Evolutionary conservation across 1,139 yeast species (phyloP).

Genomic region (Blastobotrys arbuscula): DNA sequence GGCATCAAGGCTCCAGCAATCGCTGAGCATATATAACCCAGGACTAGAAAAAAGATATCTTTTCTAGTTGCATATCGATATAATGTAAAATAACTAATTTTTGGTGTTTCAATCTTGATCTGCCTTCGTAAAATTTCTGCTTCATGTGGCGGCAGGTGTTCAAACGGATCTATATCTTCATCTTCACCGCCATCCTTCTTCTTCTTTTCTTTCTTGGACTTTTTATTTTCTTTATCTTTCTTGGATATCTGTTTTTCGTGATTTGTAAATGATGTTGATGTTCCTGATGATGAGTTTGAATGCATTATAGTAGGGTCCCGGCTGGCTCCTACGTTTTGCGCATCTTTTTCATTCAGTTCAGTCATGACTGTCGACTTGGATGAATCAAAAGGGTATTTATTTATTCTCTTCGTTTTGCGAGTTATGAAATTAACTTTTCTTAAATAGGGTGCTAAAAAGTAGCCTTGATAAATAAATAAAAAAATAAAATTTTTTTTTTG

Average conservation of each 20-base stretch:
- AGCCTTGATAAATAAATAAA: not conserved
- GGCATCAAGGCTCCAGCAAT: conserved; percentile 39
- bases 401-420: no score
- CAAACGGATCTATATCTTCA: conserved; percentile 22
- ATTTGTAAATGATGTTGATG: not conserved
- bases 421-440: no score
- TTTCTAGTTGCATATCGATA: conserved; percentile 34
- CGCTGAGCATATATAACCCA: conserved; percentile 32
- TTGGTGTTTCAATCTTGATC: conserved; percentile 24
- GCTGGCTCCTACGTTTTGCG: no score
- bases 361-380: no score
- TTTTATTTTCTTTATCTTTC: not conserved
- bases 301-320: no score
- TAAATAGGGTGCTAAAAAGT: not conserved
- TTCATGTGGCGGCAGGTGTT: conserved; percentile 30
- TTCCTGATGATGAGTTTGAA: no score
- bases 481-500: not conserved
- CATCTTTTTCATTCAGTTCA: no score
- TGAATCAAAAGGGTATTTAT: no score
- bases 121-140: conserved; percentile 33
- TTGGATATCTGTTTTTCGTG: not conserved
- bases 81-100: conserved; percentile 30
- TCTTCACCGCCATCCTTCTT: conserved; percentile 1
- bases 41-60: conserved; percentile 27
- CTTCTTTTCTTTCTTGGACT: conserved; percentile 4